phyloP scores from a whole-genome alignment of 805 yeast species.

The Ogataea henricii region DNA sequence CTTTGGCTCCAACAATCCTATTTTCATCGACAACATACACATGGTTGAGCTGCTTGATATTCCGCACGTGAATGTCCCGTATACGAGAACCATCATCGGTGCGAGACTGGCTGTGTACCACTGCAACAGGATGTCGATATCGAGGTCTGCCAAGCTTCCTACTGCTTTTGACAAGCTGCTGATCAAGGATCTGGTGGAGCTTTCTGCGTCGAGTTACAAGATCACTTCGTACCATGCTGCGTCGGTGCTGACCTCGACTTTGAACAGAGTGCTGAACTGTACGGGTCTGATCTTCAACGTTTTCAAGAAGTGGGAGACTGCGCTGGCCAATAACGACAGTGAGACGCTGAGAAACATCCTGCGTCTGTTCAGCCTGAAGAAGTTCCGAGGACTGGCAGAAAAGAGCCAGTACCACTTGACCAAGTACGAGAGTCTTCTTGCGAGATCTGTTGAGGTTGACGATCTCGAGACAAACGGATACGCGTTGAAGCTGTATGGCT shows the following conservation, averaged over 20 bases:
- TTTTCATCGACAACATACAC: slow-evolving; percentile 40
- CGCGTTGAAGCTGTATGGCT: slow-evolving; percentile 54
- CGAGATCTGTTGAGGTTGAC: slow-evolving; percentile 57
- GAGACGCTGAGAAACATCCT: slow-evolving; percentile 67
- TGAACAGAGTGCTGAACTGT: slow-evolving; percentile 65
- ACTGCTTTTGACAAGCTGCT: slow-evolving; percentile 63
- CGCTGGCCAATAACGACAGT: slow-evolving; percentile 50
- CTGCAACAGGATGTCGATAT: slow-evolving; percentile 68
- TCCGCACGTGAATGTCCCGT: slow-evolving; percentile 64
- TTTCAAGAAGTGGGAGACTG: slow-evolving; percentile 44
- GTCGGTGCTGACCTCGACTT: slow-evolving; percentile 61
- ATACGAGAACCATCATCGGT: slow-evolving; percentile 77
- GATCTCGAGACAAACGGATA: slow-evolving; percentile 52
- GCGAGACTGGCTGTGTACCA: slow-evolving; percentile 74
- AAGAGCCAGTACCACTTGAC: slow-evolving; percentile 57
- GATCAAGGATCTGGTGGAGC: slow-evolving; percentile 61
- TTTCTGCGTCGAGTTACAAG: slow-evolving; percentile 70
- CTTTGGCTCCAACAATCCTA: slow-evolving; percentile 30
- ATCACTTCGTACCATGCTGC: slow-evolving; percentile 74
- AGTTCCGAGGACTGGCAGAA: slow-evolving; percentile 58
- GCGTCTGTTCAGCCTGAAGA: slow-evolving; percentile 54
- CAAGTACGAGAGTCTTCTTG: slow-evolving; percentile 49
- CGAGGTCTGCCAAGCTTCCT: slow-evolving; percentile 72
- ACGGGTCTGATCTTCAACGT: slow-evolving; percentile 50
- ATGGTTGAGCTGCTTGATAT: slow-evolving; percentile 52